Conservation (phyloP, 257 asterid genomes). For the Echites panduratus region DNA sequence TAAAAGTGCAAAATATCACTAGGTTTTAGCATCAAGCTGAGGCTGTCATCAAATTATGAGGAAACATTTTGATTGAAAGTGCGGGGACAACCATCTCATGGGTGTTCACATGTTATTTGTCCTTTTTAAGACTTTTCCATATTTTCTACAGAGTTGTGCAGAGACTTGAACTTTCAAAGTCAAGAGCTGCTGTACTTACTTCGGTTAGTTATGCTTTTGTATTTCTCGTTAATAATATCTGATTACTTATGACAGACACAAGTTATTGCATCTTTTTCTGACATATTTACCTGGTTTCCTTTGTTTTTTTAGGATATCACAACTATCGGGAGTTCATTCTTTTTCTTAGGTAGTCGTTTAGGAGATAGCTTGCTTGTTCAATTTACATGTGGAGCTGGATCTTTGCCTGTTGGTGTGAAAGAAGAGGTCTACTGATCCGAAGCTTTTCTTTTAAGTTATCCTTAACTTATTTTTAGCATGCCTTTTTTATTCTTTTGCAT, state of each 20-base stretch:
- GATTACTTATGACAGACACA: conserved; percentile 2
- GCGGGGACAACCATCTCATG: neutral
- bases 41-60: neutral
- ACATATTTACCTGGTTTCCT: conserved; percentile 5
- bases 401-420: conserved; percentile 57
- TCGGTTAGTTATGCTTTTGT: conserved; percentile 52
- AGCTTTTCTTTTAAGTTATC: conserved; percentile 12
- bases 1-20: neutral
- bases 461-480: neutral
- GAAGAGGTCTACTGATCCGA: conserved; percentile 67
- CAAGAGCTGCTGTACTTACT: conserved; percentile 95
- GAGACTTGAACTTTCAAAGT: conserved; percentile 86
- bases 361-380: conserved; percentile 98
- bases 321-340: conserved; percentile 78
- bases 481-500: neutral
- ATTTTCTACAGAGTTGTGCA: conserved; percentile 71
- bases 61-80: neutral
- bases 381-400: conserved; percentile 67
- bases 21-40: neutral
- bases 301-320: conserved; percentile 60
- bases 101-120: conserved; percentile 7
- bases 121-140: neutral
- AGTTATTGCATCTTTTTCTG: conserved; percentile 1
- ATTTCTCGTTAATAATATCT: neutral
- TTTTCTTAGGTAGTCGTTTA: conserved; percentile 93